Evolutionary conservation across 2,329 filamentous ascomycete species (phyloP), one percentile per base, ranked within the genome.

Genomic region (Amauroascus niger): DNA sequence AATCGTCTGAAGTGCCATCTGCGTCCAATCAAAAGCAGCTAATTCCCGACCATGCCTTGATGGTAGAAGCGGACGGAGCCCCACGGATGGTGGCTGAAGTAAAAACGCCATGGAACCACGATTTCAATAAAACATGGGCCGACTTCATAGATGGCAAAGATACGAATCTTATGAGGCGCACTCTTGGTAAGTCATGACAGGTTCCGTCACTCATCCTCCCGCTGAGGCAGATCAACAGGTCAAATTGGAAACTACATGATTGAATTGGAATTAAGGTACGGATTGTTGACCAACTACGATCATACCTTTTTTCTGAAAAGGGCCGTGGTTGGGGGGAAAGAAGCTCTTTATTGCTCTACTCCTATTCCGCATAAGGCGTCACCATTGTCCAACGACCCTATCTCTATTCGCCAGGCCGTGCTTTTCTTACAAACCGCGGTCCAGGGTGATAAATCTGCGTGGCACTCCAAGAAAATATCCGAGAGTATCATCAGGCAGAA

Each of bases 221-320:
- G 40, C 40, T 43, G 3, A 43, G 18, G 2, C 4, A 43, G 18
- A 18, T 40, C 18, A 5, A 24, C 14, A 57, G 55, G 53, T 16
- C 55, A 55, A 41, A 53, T 57, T 13, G 53, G 49, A 26, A 53
- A 53, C 14, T 57, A 55, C 28, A 55, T 55, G 54, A 32, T 52
- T 7, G 44, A 52, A 18, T 35, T 53, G 13, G 39, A 46, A 24
- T 28, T 56, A 24, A 56, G 50, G 32, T 56, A 50, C n/a, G 50
- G 54, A 20, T 56, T 56, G 40, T 5, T 56, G 16, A 53, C 54
- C 28, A 56, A 49, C 26, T 56, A 52, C 35, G n/a, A 41, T 1
- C 8, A 30, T n/a, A 55, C 54, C 13, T 35, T 55, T 24, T 55
- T 55, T 20, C 22, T 55, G 4, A 55, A 55, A 16, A 18, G 44